These are phyloP conservation scores for Hemileccinum impolitum DNA, from an alignment of 768 basidiomycete species.

Conservation along the genomic window DNA sequence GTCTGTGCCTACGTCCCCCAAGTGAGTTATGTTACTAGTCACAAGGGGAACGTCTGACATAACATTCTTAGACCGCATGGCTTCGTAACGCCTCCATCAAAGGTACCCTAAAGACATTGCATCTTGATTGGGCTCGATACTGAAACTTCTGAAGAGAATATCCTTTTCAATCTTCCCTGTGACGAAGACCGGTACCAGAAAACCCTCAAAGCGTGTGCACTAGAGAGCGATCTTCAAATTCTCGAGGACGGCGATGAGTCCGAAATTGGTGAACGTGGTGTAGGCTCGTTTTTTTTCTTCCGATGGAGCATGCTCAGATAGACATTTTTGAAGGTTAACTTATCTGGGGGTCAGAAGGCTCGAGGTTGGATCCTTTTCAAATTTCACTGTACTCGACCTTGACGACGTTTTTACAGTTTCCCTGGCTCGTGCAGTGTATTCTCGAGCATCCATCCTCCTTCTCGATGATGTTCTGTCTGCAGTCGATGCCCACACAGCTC, in stretches of 20 bases:
- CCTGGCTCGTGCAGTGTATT: slow-evolving; percentile 85
- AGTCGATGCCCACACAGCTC: slow-evolving; percentile 86
- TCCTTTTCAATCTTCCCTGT: slow-evolving; percentile 76
- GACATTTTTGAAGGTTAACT: slow-evolving; percentile 22
- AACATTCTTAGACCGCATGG: slow-evolving; percentile 50
- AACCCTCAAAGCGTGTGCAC: slow-evolving; percentile 74
- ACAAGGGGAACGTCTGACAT: slow-evolving; percentile 3
- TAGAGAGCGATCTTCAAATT: slow-evolving; percentile 73
- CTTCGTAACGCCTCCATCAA: slow-evolving; percentile 62
- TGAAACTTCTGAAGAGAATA: slow-evolving; percentile 48
- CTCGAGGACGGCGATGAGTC: slow-evolving; percentile 86
- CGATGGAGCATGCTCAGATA: not conserved
- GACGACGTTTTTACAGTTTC: slow-evolving; percentile 45
- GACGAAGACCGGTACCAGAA: slow-evolving; percentile 70
- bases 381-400: not conserved
- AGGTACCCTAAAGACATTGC: slow-evolving; percentile 12
- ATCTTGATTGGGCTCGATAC: slow-evolving; percentile 37
- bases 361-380: slow-evolving; percentile 42
- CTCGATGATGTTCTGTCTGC: slow-evolving; percentile 75
- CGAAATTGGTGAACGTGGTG: slow-evolving; percentile 85
- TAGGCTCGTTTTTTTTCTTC: slow-evolving; percentile 25
- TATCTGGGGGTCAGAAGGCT: slow-evolving; percentile 62
- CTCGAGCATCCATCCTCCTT: slow-evolving; percentile 75
- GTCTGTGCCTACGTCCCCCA: slow-evolving; percentile 88
- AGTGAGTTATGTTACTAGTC: slow-evolving; percentile 32